phyloP scores from a whole-genome alignment of 1,284 basidiomycete species.

The Ganoderma multipileum region DNA sequence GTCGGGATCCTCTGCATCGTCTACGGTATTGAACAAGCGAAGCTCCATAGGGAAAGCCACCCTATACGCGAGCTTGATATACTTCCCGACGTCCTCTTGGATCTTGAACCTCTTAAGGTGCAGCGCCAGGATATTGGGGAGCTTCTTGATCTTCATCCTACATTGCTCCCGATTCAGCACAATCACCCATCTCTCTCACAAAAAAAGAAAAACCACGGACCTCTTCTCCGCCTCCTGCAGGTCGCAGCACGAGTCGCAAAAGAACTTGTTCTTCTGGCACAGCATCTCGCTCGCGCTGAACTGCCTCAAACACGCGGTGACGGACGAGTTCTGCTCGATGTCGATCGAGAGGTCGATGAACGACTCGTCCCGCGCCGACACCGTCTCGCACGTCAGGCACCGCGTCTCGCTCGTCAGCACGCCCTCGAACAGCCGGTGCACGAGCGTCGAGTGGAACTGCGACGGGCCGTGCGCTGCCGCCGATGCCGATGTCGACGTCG shows the following conservation, averaged over 20 bases:
- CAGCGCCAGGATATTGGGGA: conserved; percentile 60
- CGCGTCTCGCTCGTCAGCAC: conserved; percentile 95
- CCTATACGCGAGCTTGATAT: conserved; percentile 95
- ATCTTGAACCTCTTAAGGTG: conserved; percentile 94
- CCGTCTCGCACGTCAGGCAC: conserved; percentile 96
- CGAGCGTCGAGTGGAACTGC: conserved; percentile 68
- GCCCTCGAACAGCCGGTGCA: conserved; percentile 94
- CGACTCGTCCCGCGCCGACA: conserved; percentile 95
- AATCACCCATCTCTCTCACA: background rate
- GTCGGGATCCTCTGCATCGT: conserved; percentile 90
- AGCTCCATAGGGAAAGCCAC: conserved; percentile 96
- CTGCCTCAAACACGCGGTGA: conserved; percentile 93
- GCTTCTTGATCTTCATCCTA: conserved; percentile 75
- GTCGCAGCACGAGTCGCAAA: conserved; percentile 96
- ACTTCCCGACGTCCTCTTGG: conserved; percentile 89
- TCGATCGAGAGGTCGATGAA: conserved; percentile 98
- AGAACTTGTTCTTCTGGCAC: conserved; percentile 97
- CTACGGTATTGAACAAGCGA: conserved; percentile 95
- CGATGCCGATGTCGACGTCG: conserved; percentile 29
- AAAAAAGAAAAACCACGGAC: conserved; percentile 48
- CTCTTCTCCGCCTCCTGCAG: conserved; percentile 98
- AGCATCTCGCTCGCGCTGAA: conserved; percentile 99
- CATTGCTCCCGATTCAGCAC: conserved; percentile 41
- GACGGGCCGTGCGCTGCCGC: conserved; percentile 1
- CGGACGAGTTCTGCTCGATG: conserved; percentile 96